Evolutionary conservation across 257 asterid genomes (phyloP).

Genomic region (Salvia miltiorrhiza): DNA sequence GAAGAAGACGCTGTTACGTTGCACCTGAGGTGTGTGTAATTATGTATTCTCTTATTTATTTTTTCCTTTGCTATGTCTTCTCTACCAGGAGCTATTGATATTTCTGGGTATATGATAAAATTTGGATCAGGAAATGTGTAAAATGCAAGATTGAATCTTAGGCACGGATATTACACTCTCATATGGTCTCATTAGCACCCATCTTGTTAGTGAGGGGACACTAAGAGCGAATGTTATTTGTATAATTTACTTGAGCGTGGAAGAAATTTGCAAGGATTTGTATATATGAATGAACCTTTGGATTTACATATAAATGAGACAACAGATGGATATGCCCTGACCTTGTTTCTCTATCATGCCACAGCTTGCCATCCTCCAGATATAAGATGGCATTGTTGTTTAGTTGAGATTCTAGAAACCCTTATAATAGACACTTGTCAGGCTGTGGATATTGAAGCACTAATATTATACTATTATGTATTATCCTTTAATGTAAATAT

Average conservation of each 20-base stretch:
- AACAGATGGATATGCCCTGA: slow-evolving; percentile 2
- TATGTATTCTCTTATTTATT: neutral
- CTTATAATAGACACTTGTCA: neutral
- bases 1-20: slow-evolving; percentile 98
- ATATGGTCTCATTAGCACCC: neutral
- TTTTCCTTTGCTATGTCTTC: neutral
- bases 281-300: slow-evolving; percentile 2
- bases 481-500: too few relatives aligned
- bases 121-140: neutral
- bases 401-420: neutral
- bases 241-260: slow-evolving; percentile 2
- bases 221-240: slow-evolving; percentile 1
- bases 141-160: slow-evolving; percentile 2
- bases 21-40: slow-evolving; percentile 86
- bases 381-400: neutral
- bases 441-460: slow-evolving; percentile 10
- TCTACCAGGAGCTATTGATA: neutral
- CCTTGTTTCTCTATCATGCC: neutral
- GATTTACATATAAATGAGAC: slow-evolving; percentile 9
- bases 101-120: slow-evolving; percentile 6
- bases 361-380: neutral
- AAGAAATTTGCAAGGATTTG: neutral
- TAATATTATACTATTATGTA: too few relatives aligned
- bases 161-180: neutral
- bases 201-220: slow-evolving; percentile 17